phyloP scores from a whole-genome alignment of 768 basidiomycete genomes.

The Termitomyces eurrhizus region DNA sequence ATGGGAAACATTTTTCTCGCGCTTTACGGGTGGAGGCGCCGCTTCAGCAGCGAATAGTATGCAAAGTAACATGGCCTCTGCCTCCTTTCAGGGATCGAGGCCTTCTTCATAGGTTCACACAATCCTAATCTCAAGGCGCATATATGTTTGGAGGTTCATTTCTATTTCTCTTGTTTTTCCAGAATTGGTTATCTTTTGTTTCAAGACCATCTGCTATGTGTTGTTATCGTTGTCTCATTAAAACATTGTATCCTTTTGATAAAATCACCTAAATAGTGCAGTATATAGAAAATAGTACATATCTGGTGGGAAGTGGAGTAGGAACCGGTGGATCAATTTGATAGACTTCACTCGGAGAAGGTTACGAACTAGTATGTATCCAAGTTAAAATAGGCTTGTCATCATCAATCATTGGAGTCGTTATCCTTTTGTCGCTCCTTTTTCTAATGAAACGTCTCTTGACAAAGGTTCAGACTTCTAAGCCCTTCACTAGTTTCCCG shows the following conservation, averaged over 20 bases:
- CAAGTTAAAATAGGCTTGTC: not conserved
- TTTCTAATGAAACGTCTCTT: conserved; percentile 20
- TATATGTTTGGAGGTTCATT: not conserved
- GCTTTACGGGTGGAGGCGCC: conserved; percentile 32
- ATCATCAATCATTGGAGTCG: not conserved
- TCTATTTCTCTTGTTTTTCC: not conserved
- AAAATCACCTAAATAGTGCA: not conserved
- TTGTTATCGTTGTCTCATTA: not conserved
- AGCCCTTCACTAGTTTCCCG: conserved; percentile 26
- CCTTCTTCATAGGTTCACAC: conserved; percentile 5
- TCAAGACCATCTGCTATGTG: not conserved
- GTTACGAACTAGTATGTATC: not conserved
- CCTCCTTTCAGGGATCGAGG: conserved; percentile 17
- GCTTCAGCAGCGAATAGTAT: conserved; percentile 20
- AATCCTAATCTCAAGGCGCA: not conserved
- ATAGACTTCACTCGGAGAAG: not conserved
- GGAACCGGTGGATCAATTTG: not conserved
- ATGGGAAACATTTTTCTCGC: conserved; percentile 80
- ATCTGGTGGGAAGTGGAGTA: not conserved
- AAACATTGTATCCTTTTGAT: conserved; percentile 1
- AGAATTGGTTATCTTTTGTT: not conserved
- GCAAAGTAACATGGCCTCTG: conserved; percentile 11
- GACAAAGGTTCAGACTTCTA: conserved; percentile 23
- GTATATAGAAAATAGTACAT: not conserved
- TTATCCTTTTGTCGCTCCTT: not conserved